Conservation (phyloP, 345 rosid genomes). For the Streptanthus diversifolius region DNA sequence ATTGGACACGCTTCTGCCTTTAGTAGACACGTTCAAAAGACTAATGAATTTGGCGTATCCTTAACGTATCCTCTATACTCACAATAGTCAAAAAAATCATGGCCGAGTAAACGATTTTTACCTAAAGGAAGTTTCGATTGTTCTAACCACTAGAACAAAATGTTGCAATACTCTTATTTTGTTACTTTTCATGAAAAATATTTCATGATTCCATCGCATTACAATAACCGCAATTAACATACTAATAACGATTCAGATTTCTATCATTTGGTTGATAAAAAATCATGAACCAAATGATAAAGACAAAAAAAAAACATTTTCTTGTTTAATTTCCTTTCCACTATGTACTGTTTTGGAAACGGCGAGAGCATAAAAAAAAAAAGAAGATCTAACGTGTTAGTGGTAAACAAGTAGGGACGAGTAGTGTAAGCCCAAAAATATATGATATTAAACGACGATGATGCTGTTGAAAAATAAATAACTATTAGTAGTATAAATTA, state of each 20-base stretch:
- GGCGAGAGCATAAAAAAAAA: constrained; percentile 4
- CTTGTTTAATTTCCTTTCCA: neutral
- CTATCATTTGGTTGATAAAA: too few species aligned
- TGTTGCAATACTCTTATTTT: neutral
- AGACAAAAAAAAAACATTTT: neutral
- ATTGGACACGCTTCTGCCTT: neutral
- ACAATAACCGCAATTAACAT: neutral
- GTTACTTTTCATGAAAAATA: neutral
- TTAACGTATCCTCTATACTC: neutral
- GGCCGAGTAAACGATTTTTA: neutral
- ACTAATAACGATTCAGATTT: neutral
- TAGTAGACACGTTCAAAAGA: neutral
- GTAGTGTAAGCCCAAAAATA: constrained; percentile 4
- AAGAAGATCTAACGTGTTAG: constrained; percentile 1
- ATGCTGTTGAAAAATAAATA: neutral
- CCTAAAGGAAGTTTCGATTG: neutral
- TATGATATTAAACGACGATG: neutral
- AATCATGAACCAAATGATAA: neutral
- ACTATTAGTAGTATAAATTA: too few species aligned
- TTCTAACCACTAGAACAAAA: neutral
- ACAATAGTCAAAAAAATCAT: neutral
- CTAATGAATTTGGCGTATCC: constrained; percentile 1
- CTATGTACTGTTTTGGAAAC: constrained; percentile 10
- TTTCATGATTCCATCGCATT: neutral
- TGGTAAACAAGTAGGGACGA: constrained; percentile 38